Conservation (phyloP, 768 basidiomycete species). For the Lactifluus volemus region DNA sequence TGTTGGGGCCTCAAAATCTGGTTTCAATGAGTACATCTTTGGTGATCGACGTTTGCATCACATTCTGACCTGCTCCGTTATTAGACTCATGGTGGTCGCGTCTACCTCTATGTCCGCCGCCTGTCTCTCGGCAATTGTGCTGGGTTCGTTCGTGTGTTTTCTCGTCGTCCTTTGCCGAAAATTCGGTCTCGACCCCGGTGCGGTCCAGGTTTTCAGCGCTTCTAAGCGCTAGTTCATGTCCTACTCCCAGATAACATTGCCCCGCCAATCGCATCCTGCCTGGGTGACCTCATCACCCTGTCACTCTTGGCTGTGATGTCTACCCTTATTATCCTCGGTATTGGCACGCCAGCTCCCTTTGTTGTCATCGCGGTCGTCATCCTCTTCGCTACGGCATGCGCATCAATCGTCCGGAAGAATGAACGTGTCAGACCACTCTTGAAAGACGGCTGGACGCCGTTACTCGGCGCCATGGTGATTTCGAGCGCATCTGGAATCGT, state of each 20-base stretch:
- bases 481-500: constrained; percentile 86
- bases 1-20: constrained; percentile 5
- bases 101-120: constrained; percentile 72
- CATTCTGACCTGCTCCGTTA: not conserved
- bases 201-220: constrained; percentile 10
- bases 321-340: constrained; percentile 54
- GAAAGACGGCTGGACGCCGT: constrained; percentile 79
- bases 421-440: constrained; percentile 62
- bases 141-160: no score
- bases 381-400: constrained; percentile 39
- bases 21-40: constrained; percentile 13
- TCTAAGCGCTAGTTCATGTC: not conserved
- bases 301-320: constrained; percentile 75
- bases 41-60: not conserved
- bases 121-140: no score
- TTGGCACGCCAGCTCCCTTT: constrained; percentile 56
- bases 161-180: constrained; percentile 71
- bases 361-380: constrained; percentile 44
- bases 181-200: constrained; percentile 78
- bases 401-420: constrained; percentile 55
- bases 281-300: constrained; percentile 90
- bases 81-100: constrained; percentile 68
- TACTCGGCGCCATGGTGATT: constrained; percentile 86
- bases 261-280: constrained; percentile 84
- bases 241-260: constrained; percentile 76